Evolutionary conservation across 768 basidiomycete genomes (phyloP).

Genomic region (Rhodotorula taiwanensis): DNA sequence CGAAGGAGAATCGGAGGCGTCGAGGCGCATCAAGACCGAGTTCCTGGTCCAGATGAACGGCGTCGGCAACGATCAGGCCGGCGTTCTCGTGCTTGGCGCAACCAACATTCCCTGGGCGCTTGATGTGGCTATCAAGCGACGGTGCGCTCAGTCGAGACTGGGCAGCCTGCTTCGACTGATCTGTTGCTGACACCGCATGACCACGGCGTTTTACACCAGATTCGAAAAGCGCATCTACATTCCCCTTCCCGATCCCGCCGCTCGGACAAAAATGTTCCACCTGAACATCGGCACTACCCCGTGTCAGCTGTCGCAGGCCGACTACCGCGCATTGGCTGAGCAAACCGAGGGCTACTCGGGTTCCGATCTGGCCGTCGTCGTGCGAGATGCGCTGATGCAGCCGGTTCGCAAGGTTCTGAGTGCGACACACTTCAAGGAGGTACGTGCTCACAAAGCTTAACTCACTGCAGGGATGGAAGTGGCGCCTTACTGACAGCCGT

Average conservation of each 20-base stretch:
- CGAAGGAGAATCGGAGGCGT: constrained; percentile 95
- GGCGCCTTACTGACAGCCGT: too few relatives aligned
- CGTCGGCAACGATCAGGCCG: constrained; percentile 93
- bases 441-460: constrained; percentile 36
- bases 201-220: constrained; percentile 45
- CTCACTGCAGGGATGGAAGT: too few relatives aligned
- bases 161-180: too few relatives aligned
- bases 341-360: constrained; percentile 86
- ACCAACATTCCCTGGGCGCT: constrained; percentile 99
- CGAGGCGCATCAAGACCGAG: constrained; percentile 94
- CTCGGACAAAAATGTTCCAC: constrained; percentile 90
- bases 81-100: constrained; percentile 90
- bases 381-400: constrained; percentile 96
- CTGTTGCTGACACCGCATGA: neutral
- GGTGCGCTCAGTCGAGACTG: too few relatives aligned
- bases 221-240: constrained; percentile 99
- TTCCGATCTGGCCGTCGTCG: constrained; percentile 87
- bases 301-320: constrained; percentile 67
- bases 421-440: constrained; percentile 84
- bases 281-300: constrained; percentile 91
- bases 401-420: constrained; percentile 92
- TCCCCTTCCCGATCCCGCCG: constrained; percentile 87
- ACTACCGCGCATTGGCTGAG: constrained; percentile 73
- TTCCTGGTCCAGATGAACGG: constrained; percentile 93
- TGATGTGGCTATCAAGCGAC: constrained; percentile 82